Evolutionary conservation across 768 basidiomycete genomes (phyloP), one percentile per base, ranked within the genome.

Genomic region (Tephrocybe rancida): DNA sequence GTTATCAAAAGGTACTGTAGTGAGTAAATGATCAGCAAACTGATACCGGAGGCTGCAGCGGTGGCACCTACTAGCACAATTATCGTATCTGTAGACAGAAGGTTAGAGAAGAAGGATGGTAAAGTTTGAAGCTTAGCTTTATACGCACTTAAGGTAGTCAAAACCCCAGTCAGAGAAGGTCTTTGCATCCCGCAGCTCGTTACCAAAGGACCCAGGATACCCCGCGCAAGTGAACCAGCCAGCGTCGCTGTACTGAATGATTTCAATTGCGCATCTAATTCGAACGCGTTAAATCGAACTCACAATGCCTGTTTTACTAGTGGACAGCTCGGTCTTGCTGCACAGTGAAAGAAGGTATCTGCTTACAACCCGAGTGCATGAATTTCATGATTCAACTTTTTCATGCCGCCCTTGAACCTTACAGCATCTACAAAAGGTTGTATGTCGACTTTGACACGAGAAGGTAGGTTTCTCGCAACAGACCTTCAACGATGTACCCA

Each of bases 201-300:
- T 83, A 61, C 73, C 69, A 68, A 75, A 86, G 1, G 84, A 86
- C 18, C 85, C 86, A 39, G 86, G 86, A 61, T 84, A 87, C 7
- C 82, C 69, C 11, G 77, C 79, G 52, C 86, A 87, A n/a, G 86
- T 87, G 58, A 76, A 81, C 84, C 84, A 86, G 18, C 86, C 86
- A 3, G 85, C 74, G 54, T 85, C 83, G 52, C 82, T 76, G 61
- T 80, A 81, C 82, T 83, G 49, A n/a, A 18, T 50, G 43, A 50
- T 21, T 5, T 9, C n/a, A n/a, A 41, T 22, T 13, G 39, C 18
- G 19, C 7, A 5, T 41, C 39, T 21, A 8, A 13, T 21, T 19
- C 4, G 14, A 16, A 16, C 10, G n/a, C 9, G 21, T 6, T 39
- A 10, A 29, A n/a, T n/a, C 45, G 18, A 34, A 64, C 74, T 51